Conservation (phyloP, 352 stramenopile genomes). For the Globisporangium nunn region DNA sequence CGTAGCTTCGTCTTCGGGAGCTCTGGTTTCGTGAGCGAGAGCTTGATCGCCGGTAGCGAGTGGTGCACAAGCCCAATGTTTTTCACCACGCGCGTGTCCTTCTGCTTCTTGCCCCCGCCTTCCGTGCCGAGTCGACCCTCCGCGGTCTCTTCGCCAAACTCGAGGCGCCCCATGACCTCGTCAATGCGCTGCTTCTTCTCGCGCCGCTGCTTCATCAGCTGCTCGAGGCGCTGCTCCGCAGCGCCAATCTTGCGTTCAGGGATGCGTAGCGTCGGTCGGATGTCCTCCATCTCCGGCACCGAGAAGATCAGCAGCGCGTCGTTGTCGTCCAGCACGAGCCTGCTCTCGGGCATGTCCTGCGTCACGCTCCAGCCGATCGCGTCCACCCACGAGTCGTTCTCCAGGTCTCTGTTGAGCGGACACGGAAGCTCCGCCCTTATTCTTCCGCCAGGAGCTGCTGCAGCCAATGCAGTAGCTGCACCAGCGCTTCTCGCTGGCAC, state of each 20-base stretch:
- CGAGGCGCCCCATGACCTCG: slow-evolving; percentile 72
- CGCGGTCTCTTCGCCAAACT: slow-evolving; percentile 72
- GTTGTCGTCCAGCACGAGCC: slow-evolving; percentile 80
- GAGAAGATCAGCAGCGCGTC: slow-evolving; percentile 74
- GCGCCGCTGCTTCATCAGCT: slow-evolving; percentile 63
- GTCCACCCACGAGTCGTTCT: slow-evolving; percentile 63
- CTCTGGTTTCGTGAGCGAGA: slow-evolving; percentile 81
- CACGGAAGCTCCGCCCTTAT: slow-evolving; percentile 18
- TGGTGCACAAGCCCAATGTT: slow-evolving; percentile 83
- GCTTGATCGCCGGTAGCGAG: slow-evolving; percentile 82
- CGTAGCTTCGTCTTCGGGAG: slow-evolving; percentile 74
- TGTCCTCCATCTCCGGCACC: slow-evolving; percentile 69
- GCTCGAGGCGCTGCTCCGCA: slow-evolving; percentile 59
- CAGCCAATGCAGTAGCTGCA: not conserved
- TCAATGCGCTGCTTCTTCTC: slow-evolving; percentile 81
- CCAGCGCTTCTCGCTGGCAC: no score
- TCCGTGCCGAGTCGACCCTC: slow-evolving; percentile 55
- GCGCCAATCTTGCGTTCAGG: slow-evolving; percentile 75
- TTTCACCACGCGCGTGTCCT: slow-evolving; percentile 80
- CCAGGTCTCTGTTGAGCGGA: slow-evolving; percentile 62
- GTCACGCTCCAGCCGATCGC: slow-evolving; percentile 78
- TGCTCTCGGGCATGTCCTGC: slow-evolving; percentile 74
- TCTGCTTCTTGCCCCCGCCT: slow-evolving; percentile 69
- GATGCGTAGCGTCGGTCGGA: slow-evolving; percentile 76
- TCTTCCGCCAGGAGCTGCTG: not conserved